Percentiles rank a stretch among this genome's conserved stretches.
phyloP scores from a whole-genome alignment of 2,329 filamentous ascomycete species.

The Cadophora malorum region DNA sequence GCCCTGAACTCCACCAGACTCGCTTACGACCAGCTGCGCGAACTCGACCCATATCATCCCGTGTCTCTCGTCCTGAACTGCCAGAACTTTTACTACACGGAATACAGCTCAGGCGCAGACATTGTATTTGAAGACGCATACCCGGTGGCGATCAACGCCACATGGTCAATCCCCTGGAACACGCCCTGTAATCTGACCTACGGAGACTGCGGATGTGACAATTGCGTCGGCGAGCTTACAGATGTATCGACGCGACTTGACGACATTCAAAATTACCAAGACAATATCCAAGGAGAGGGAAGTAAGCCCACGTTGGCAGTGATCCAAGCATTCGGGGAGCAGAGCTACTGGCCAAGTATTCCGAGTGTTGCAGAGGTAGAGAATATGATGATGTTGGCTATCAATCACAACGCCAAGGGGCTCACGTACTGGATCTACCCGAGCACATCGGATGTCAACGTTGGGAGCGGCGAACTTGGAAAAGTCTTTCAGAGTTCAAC shows the following conservation, averaged over 20 bases:
- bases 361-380: constrained; percentile 54
- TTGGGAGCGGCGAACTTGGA: constrained; percentile 48
- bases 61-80: constrained; percentile 59
- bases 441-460: constrained; percentile 39
- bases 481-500: constrained; percentile 46
- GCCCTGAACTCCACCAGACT: constrained; percentile 52
- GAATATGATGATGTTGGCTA: constrained; percentile 53
- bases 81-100: constrained; percentile 56
- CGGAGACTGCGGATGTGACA: constrained; percentile 59
- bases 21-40: constrained; percentile 52
- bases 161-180: constrained; percentile 52
- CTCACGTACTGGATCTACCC: constrained; percentile 56
- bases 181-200: constrained; percentile 58
- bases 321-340: constrained; percentile 56
- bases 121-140: constrained; percentile 59
- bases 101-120: constrained; percentile 57
- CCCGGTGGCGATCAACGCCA: constrained; percentile 55
- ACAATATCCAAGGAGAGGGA: constrained; percentile 46
- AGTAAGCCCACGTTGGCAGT: constrained; percentile 56
- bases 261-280: constrained; percentile 48
- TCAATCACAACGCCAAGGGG: constrained; percentile 58
- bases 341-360: constrained; percentile 54
- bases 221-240: constrained; percentile 49
- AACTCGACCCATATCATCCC: constrained; percentile 58
- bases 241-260: constrained; percentile 55